A percentile compares a stretch with the other conserved stretches of the same genome.
These are phyloP conservation scores for Bipolaris cookei DNA, from an alignment of 2,329 filamentous ascomycete genomes.

Conservation along the genomic window DNA sequence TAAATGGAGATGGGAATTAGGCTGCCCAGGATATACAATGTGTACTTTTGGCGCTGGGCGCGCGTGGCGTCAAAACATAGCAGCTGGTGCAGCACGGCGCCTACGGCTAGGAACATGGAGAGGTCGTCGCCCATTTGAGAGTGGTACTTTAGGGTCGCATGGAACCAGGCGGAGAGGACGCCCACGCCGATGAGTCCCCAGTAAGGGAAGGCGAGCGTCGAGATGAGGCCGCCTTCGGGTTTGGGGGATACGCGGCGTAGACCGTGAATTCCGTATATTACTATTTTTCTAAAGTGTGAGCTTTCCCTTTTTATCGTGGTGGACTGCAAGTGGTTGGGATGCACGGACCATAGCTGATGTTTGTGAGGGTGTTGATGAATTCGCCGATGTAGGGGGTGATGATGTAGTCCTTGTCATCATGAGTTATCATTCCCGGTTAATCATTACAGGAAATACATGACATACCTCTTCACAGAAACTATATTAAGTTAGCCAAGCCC, in stretches of 20 bases:
- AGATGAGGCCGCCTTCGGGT: slow-evolving; percentile 40
- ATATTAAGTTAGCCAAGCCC: slow-evolving; percentile 18
- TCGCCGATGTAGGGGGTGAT: slow-evolving; percentile 61
- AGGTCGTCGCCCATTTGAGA: slow-evolving; percentile 62
- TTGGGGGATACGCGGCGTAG: slow-evolving; percentile 35
- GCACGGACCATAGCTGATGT: slow-evolving; percentile 56
- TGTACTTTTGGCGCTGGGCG: slow-evolving; percentile 31
- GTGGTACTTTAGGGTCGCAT: slow-evolving; percentile 55
- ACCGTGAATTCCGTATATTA: slow-evolving; percentile 47
- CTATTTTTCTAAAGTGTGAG: slow-evolving; percentile 19
- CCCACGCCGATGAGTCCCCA: slow-evolving; percentile 54
- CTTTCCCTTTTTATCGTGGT: not conserved
- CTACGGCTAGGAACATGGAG: slow-evolving; percentile 63
- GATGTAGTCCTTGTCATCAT: slow-evolving; percentile 57
- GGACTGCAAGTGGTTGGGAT: not conserved
- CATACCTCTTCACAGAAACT: slow-evolving; percentile 49
- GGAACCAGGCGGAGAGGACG: slow-evolving; percentile 52
- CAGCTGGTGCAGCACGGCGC: slow-evolving; percentile 59
- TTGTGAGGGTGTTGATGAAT: slow-evolving; percentile 61
- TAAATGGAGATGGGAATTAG: slow-evolving; percentile 46
- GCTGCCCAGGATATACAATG: slow-evolving; percentile 35
- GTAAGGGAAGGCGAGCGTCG: slow-evolving; percentile 49
- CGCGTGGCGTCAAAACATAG: slow-evolving; percentile 50
- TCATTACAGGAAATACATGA: not conserved
- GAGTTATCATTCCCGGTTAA: not conserved